Evolutionary conservation across 2,329 filamentous ascomycete species (phyloP).

Genomic region (Rhexocercosporidium sp.): DNA sequence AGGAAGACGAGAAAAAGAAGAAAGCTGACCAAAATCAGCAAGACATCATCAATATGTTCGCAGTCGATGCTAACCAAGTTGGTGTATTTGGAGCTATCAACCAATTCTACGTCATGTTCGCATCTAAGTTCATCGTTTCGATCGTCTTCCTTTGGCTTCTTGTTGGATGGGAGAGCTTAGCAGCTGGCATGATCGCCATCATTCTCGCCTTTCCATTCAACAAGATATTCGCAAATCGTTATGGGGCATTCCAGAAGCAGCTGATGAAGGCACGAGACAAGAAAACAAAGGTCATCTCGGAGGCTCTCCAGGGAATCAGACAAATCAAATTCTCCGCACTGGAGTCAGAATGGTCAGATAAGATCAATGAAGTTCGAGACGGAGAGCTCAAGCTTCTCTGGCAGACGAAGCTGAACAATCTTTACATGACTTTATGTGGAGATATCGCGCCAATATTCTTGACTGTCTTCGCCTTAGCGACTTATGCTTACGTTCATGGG

Average conservation of each 20-base stretch:
- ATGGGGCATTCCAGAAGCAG: constrained; percentile 64
- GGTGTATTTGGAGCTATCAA: constrained; percentile 68
- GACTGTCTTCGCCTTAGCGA: constrained; percentile 70
- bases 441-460: constrained; percentile 74
- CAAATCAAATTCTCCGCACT: constrained; percentile 84
- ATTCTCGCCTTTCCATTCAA: constrained; percentile 69
- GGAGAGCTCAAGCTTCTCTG: constrained; percentile 69
- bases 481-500: constrained; percentile 68
- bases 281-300: constrained; percentile 75
- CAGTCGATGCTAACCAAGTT: constrained; percentile 71
- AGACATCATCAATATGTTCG: constrained; percentile 75
- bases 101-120: constrained; percentile 63
- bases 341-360: constrained; percentile 75
- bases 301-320: constrained; percentile 76
- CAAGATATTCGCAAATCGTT: constrained; percentile 66
- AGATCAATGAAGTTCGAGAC: constrained; percentile 66
- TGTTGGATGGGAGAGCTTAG: constrained; percentile 71
- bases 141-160: constrained; percentile 63
- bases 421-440: constrained; percentile 52
- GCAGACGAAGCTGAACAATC: constrained; percentile 42
- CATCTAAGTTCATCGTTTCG: constrained; percentile 68
- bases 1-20: constrained; percentile 44
- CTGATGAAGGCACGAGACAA: constrained; percentile 77
- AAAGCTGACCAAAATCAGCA: constrained; percentile 64
- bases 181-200: constrained; percentile 67